These are phyloP conservation scores for Metschnikowia cubensis DNA, from an alignment of 805 yeast species.

Conservation along the genomic window DNA sequence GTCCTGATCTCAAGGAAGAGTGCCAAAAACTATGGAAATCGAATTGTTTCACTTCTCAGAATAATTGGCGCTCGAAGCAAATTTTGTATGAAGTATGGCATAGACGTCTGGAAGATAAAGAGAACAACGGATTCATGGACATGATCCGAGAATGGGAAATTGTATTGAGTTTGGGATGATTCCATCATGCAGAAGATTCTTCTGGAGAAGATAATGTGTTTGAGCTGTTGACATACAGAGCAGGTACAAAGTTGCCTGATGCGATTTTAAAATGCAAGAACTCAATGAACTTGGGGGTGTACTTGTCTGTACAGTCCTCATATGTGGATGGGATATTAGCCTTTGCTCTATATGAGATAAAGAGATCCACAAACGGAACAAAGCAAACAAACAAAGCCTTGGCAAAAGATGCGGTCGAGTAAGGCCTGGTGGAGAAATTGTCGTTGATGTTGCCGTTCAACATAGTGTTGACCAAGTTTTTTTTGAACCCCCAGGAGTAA, in stretches of 20 bases:
- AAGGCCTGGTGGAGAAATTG: background rate
- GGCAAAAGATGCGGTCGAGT: background rate
- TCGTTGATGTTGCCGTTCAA: constrained; percentile 10
- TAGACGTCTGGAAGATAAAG: constrained; percentile 31
- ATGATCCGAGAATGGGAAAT: constrained; percentile 53
- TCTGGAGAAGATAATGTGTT: background rate
- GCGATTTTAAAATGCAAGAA: constrained; percentile 4
- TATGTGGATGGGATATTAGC: background rate
- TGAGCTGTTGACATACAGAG: constrained; percentile 6
- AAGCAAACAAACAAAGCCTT: constrained; percentile 5
- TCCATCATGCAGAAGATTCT: background rate
- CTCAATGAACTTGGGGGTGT: constrained; percentile 12
- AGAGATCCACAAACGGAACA: constrained; percentile 13
- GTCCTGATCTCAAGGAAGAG: constrained; percentile 25
- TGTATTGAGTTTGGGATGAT: constrained; percentile 33
- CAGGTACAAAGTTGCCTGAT: constrained; percentile 6
- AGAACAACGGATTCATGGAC: constrained; percentile 48
- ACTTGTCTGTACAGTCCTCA: constrained; percentile 9
- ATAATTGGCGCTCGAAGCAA: constrained; percentile 56
- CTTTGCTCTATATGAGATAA: background rate
- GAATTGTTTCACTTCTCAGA: constrained; percentile 23
- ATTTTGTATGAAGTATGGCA: constrained; percentile 50
- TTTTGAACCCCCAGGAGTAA: constrained; percentile 34
- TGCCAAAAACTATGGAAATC: constrained; percentile 33
- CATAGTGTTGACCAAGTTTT: constrained; percentile 35